Base-by-base conservation (phyloP, 1,284 basidiomycete genomes). In the Rhodotorula sp. region DNA sequence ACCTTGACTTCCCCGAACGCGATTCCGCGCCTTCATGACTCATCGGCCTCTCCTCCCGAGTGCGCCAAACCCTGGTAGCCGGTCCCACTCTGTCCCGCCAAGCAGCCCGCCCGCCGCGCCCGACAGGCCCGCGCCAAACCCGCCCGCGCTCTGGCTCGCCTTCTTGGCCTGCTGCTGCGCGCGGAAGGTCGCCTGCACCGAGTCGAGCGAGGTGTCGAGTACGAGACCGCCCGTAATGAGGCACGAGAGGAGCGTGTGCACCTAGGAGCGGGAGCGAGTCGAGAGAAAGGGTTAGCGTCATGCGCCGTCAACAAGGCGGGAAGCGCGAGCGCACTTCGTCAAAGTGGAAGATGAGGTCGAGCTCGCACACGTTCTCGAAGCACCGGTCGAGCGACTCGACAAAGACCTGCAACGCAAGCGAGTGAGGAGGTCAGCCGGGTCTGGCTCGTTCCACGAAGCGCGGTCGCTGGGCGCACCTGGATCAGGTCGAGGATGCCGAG, bases 331-430 rank as follows among this genome's bases (percentile, higher is more conserved):
- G 54, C 72, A 93, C 95, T 85, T 98, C 92, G 81, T 99, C 96
- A 79, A 97, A 99, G 82, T 98, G 93, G 82, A 99, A 99, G 69
- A 99, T 96, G 42, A 99, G 86, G 81, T 99, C 97, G 58, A 99
- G 85, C 82, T 99, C 97, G 84, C 97, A 99, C 0, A 99, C 97
- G 79, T 98, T 98, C 84, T 97, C 94, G 80, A 99, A 99, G 41
- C 92, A 90, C 58, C 93, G 86, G 81, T 99, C 97, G 44, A 99
- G 85, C 1, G 92, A 90, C 83, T 99, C 97, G 60, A 99, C 97
- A 80, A 99, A 94, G 17, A 99, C 96, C 93, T 88, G 65, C 4
- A 54, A 7, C n/a, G 9, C 25, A 27, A 27, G 17, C 0, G 52
- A 3, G 56, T 17, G 16, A 17, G 7, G 7, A 10, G 19, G 27